These are phyloP conservation scores for Leccinum huronense DNA, from an alignment of 1,284 basidiomycete species.

Conservation along the genomic window DNA sequence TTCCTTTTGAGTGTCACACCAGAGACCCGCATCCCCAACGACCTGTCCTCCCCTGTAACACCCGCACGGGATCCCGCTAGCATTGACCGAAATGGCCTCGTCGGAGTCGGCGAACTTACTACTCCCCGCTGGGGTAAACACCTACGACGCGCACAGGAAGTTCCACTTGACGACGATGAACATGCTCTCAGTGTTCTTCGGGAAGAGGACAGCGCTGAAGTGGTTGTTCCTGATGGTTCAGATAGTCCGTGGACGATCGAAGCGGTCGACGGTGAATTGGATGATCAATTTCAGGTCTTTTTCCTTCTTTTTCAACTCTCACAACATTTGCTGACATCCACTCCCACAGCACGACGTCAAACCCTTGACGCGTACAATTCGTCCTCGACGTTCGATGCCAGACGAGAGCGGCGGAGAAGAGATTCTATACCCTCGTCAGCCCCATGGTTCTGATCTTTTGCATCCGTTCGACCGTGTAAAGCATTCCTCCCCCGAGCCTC, in stretches of 20 bases:
- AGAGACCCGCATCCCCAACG: slow-evolving; percentile 41
- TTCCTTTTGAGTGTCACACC: slow-evolving; percentile 41
- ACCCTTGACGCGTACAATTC: slow-evolving; percentile 47
- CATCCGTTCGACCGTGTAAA: slow-evolving; percentile 38
- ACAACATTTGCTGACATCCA: slow-evolving; percentile 10
- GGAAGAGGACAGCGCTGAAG: slow-evolving; percentile 46
- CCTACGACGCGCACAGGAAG: slow-evolving; percentile 32
- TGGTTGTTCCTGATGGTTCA: slow-evolving; percentile 40
- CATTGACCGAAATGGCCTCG: slow-evolving; percentile 85
- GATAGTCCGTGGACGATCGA: slow-evolving; percentile 88
- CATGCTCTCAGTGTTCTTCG: slow-evolving; percentile 36
- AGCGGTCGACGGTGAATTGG: slow-evolving; percentile 73
- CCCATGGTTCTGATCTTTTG: slow-evolving; percentile 36
- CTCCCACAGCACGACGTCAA: slow-evolving; percentile 40
- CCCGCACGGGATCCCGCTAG: slow-evolving; percentile 76
- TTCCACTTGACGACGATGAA: slow-evolving; percentile 35
- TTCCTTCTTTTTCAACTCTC: slow-evolving; percentile 1
- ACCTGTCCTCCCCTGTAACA: slow-evolving; percentile 69
- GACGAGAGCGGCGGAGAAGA: slow-evolving; percentile 83
- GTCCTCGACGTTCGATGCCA: slow-evolving; percentile 59
- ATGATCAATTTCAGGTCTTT: slow-evolving; percentile 63
- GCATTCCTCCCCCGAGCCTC: slow-evolving; percentile 30
- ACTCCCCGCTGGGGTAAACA: slow-evolving; percentile 87
- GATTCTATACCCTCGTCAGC: slow-evolving; percentile 74
- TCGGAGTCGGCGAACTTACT: slow-evolving; percentile 94